Base-by-base conservation (phyloP, 1,284 basidiomycete genomes). In the Peniophora sp. region DNA sequence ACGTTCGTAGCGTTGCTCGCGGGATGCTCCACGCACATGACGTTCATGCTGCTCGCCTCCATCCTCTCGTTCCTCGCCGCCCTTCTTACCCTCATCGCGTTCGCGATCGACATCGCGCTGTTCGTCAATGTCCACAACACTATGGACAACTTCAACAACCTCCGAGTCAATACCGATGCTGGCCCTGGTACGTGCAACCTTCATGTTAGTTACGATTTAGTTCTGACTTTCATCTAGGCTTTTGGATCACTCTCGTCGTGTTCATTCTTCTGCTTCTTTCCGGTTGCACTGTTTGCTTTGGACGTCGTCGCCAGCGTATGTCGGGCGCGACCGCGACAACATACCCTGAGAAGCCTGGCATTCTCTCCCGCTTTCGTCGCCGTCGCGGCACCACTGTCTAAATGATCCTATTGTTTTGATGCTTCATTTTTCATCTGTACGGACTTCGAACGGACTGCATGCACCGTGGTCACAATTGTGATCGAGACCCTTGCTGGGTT, bases 221-320 rank as follows among this genome's bases (percentile, higher is more conserved):
- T n/a, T 51, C 38, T 27, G 36, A 38, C 24, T 48, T 46, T n/a
- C 45, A 52, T 51, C 27, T n/a, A 84, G 85, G 76, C 9, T 85
- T 89, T 65, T 89, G 86, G 86, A 65, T 89, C 63, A 87, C 83
- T 2, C 78, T 89, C 58, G 78, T 73, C n/a, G 65, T 79, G 14
- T 68, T 89, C 62, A 65, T 87, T 54, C 72, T 87, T 2, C 75
- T 84, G 19, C 65, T 79, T 45, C 60, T 87, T 51, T 81, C 77
- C 11, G 82, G 81, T 41, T 78, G 76, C 70, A 82, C 81, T 1
- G 80, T 86, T 25, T 85, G 79, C 69, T 77, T 86, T 59, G 83
- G 83, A 10, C 78, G 84, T 34, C 73, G 83, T 50, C 72, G 68
- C 52, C 66, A 72, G 50, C 70, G 78, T 52, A 70, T 74, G 67